phyloP scores from a whole-genome alignment of 2,329 filamentous ascomycete genomes.

The Paecilomyces variotii region DNA sequence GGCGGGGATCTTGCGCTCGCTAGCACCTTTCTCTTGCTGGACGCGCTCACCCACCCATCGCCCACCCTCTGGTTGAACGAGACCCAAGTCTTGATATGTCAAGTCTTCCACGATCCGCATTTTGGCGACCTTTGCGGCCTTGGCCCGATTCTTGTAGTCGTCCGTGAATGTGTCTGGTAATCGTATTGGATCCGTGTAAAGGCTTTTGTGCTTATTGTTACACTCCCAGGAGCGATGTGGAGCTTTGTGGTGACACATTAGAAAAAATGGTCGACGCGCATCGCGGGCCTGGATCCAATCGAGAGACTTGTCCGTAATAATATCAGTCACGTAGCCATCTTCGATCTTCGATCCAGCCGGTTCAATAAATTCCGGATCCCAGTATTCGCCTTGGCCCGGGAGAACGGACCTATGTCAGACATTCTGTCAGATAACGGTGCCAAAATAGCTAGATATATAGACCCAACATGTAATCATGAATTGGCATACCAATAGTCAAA shows the following conservation, averaged over 20 bases:
- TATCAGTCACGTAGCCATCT: conserved; percentile 44
- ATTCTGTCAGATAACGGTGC: too few relatives aligned
- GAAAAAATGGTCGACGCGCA: conserved; percentile 39
- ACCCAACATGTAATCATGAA: not conserved
- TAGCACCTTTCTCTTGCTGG: conserved; percentile 9
- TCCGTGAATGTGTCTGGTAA: conserved; percentile 47
- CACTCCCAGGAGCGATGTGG: conserved; percentile 48
- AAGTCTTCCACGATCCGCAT: conserved; percentile 42
- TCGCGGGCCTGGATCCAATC: conserved; percentile 32
- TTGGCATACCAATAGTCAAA: conserved; percentile 43
- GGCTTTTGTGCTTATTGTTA: conserved; percentile 40
- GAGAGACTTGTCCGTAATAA: conserved; percentile 45
- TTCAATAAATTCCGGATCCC: conserved; percentile 44
- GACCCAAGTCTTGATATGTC: conserved; percentile 47
- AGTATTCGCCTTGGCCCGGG: conserved; percentile 47
- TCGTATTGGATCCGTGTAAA: conserved; percentile 41
- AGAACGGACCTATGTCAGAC: conserved; percentile 23
- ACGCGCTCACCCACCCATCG: conserved; percentile 29
- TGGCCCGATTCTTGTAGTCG: conserved; percentile 48
- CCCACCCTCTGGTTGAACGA: conserved; percentile 46
- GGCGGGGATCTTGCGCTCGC: conserved; percentile 34
- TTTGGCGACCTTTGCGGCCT: conserved; percentile 43
- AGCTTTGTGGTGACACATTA: conserved; percentile 52
- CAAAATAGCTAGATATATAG: not conserved
- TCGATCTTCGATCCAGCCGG: conserved; percentile 22